phyloP scores from a whole-genome alignment of 345 rosid species.

The Anastatica hierochuntica region DNA sequence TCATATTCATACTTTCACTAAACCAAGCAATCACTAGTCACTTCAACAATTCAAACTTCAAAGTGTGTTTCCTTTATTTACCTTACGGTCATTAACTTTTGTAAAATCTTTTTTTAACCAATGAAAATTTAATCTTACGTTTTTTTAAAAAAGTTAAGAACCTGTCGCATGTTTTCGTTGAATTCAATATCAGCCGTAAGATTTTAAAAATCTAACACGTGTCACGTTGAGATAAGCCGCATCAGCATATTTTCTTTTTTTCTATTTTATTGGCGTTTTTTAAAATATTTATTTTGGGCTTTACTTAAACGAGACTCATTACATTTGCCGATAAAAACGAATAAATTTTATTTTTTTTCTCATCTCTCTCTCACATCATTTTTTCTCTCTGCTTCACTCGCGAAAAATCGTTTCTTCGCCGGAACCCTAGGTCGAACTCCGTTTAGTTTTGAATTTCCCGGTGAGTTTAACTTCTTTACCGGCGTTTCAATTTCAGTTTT shows the following conservation, averaged over 20 bases:
- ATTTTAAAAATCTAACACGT: conserved; percentile 1
- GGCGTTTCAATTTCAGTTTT: not conserved
- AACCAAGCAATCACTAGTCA: too few species aligned
- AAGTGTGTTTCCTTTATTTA: not conserved
- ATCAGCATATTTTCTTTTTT: not conserved
- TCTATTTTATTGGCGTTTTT: not conserved
- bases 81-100: not conserved
- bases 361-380: not conserved
- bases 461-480: conserved; percentile 29
- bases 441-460: conserved; percentile 36
- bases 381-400: conserved; percentile 18
- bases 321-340: conserved; percentile 17
- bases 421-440: conserved; percentile 68
- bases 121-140: not conserved
- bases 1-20: too few species aligned
- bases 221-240: conserved; percentile 2
- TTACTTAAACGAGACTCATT: conserved; percentile 14
- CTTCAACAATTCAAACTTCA: too few species aligned
- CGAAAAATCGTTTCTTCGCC: conserved; percentile 35
- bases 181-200: conserved; percentile 15
- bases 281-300: not conserved
- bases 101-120: not conserved
- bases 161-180: not conserved
- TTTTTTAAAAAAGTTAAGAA: not conserved
- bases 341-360: too few species aligned